phyloP scores from a whole-genome alignment of 176 grass and related monocot species.

The Dactylis glomerata region DNA sequence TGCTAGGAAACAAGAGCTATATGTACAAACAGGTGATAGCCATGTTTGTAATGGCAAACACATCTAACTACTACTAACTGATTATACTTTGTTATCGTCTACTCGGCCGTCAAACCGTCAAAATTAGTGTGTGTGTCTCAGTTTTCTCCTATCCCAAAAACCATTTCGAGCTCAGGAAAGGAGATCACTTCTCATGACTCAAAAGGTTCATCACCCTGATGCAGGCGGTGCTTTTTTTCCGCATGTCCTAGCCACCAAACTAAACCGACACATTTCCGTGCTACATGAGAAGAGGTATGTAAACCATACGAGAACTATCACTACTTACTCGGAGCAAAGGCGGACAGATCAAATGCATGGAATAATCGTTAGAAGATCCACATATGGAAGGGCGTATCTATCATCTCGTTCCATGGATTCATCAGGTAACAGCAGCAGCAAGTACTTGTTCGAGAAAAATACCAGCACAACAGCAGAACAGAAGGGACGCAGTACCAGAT shows the following conservation, averaged over 20 bases:
- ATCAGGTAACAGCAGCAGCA: background rate
- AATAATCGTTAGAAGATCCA: background rate
- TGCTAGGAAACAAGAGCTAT: background rate
- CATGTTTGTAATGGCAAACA: background rate
- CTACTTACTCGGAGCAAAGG: background rate
- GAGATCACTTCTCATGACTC: background rate
- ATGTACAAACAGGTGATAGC: background rate
- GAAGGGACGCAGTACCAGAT: conserved; percentile 15
- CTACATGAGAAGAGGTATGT: background rate
- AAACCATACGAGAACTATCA: background rate
- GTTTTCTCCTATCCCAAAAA: background rate
- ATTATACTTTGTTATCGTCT: background rate
- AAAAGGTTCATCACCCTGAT: background rate
- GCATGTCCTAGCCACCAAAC: background rate
- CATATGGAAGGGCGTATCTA: background rate
- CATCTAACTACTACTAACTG: background rate
- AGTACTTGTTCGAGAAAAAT: background rate
- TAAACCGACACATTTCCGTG: background rate
- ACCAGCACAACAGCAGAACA: background rate
- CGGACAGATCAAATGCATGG: background rate
- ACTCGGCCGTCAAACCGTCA: background rate
- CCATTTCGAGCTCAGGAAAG: background rate
- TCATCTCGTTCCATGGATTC: background rate
- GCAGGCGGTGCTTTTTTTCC: background rate
- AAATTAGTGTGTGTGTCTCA: background rate